Conservation (phyloP, 2,329 filamentous ascomycete species). For the Fusarium solani-melongenae region DNA sequence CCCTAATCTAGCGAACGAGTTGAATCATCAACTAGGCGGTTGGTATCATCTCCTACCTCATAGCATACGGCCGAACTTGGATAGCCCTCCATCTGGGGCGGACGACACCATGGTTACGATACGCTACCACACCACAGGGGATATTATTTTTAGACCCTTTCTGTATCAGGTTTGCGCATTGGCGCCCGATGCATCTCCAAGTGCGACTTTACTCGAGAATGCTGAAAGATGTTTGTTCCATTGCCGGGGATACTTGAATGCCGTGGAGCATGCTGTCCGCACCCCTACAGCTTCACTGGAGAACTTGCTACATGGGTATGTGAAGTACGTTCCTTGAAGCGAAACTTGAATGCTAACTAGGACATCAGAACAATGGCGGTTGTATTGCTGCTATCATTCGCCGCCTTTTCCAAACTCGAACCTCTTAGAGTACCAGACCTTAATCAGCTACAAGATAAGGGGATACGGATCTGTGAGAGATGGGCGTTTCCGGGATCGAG, state of each 20-base stretch:
- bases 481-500: slow-evolving; percentile 35
- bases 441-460: slow-evolving; percentile 31
- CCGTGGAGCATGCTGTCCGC: slow-evolving; percentile 26
- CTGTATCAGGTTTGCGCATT: slow-evolving; percentile 29
- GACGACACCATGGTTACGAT: slow-evolving; percentile 35
- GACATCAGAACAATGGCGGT: slow-evolving; percentile 28
- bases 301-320: slow-evolving; percentile 32
- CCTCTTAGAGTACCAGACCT: slow-evolving; percentile 27
- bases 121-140: slow-evolving; percentile 28
- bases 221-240: slow-evolving; percentile 29
- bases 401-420: slow-evolving; percentile 27
- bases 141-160: slow-evolving; percentile 34
- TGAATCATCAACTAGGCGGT: slow-evolving; percentile 29
- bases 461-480: slow-evolving; percentile 30
- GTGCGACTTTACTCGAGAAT: slow-evolving; percentile 25
- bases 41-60: slow-evolving; percentile 37
- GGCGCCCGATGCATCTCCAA: not conserved
- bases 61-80: slow-evolving; percentile 25
- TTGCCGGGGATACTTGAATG: slow-evolving; percentile 23
- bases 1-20: slow-evolving; percentile 19
- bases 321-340: rapidly evolving
- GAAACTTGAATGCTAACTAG: not conserved
- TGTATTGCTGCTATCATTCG: slow-evolving; percentile 27
- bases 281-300: slow-evolving; percentile 24
- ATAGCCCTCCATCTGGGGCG: slow-evolving; percentile 5